Percentiles rank a stretch among this genome's conserved stretches.
These are phyloP conservation scores for Agaricus blazei DNA, from an alignment of 768 basidiomycete species.

Conservation along the genomic window DNA sequence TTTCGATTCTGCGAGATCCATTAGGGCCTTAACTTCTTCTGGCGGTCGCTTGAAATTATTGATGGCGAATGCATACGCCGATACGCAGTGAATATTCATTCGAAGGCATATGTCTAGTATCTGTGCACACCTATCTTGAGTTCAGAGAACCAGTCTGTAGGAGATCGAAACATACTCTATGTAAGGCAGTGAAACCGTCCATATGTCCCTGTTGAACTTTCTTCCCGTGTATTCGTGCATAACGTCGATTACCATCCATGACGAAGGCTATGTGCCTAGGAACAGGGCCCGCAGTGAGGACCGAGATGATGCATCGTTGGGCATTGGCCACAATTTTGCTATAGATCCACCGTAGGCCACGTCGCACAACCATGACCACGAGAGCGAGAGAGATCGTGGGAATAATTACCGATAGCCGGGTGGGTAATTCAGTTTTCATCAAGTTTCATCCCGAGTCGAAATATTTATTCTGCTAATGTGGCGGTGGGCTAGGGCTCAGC, in stretches of 20 bases:
- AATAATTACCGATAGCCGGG: not conserved
- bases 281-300: slow-evolving; percentile 79
- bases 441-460: too few species aligned
- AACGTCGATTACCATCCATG: slow-evolving; percentile 96
- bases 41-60: slow-evolving; percentile 91
- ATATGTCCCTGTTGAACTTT: slow-evolving; percentile 74
- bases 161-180: slow-evolving; percentile 50
- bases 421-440: too few species aligned
- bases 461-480: too few species aligned
- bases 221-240: slow-evolving; percentile 66
- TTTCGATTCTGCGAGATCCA: slow-evolving; percentile 77
- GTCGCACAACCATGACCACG: slow-evolving; percentile 18
- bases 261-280: slow-evolving; percentile 91
- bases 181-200: slow-evolving; percentile 77
- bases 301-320: slow-evolving; percentile 48
- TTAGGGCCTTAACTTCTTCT: slow-evolving; percentile 83
- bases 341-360: slow-evolving; percentile 23
- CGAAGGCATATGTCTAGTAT: slow-evolving; percentile 80
- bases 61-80: slow-evolving; percentile 96
- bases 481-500: too few species aligned
- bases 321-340: slow-evolving; percentile 27
- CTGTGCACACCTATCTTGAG: slow-evolving; percentile 32
- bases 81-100: slow-evolving; percentile 78
- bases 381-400: slow-evolving; percentile 3
- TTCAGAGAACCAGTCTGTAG: not conserved